Percentiles rank a stretch among this genome's conserved stretches.
Evolutionary conservation across 768 basidiomycete genomes (phyloP).

Genomic region (Tubosaeta brunneosetosa): DNA sequence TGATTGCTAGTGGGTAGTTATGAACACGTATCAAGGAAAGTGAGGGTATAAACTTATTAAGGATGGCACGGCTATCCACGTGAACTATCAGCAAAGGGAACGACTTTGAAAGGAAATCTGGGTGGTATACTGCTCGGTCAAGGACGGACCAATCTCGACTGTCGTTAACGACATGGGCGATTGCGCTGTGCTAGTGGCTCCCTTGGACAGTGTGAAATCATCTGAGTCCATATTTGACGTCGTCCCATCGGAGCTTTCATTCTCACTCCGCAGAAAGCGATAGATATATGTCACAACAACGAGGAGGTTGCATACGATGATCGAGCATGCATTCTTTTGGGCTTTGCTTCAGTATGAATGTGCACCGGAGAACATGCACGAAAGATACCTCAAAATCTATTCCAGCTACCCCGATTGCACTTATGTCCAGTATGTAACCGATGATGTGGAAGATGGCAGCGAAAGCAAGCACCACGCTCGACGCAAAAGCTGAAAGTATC

Average conservation of each 20-base stretch:
- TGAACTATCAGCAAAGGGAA: no score
- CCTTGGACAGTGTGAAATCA: constrained; percentile 1
- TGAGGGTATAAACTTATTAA: no score
- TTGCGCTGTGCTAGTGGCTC: not conserved
- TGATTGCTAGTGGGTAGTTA: no score
- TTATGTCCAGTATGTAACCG: not conserved
- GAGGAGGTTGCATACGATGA: constrained; percentile 15
- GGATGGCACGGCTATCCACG: no score
- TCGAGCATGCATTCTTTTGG: constrained; percentile 4
- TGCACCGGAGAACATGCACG: not conserved
- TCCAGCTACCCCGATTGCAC: not conserved
- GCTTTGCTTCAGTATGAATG: not conserved
- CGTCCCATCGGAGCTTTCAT: not conserved
- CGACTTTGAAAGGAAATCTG: no score
- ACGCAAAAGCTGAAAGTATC: no score
- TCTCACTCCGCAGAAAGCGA: constrained; percentile 1
- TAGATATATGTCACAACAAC: constrained; percentile 16
- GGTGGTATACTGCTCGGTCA: not conserved
- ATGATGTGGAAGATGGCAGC: no score
- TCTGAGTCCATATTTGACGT: constrained; percentile 3
- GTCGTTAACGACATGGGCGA: not conserved
- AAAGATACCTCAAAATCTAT: constrained; percentile 7
- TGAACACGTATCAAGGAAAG: no score
- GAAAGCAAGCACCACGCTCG: no score
- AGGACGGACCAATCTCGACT: not conserved